Base-by-base conservation (phyloP, 768 basidiomycete genomes). In the Lenzites betulinus region DNA sequence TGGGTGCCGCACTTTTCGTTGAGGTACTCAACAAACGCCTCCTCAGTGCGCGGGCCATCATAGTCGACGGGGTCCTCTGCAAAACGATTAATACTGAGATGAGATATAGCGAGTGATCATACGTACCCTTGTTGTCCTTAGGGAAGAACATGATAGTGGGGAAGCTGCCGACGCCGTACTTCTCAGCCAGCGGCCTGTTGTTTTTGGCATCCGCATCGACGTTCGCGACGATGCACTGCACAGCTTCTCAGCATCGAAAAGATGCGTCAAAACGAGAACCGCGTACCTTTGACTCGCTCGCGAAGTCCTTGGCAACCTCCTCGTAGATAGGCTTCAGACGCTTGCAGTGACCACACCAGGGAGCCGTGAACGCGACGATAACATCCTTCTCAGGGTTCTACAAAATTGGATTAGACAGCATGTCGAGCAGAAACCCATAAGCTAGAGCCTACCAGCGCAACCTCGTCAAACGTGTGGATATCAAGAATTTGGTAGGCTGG, bases 91-190 rank as follows among this genome's bases (percentile, higher is more conserved):
- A 49, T 15, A 33, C 30, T 11, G 6, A 11, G 11, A 33, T 33
- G 30, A 5, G 30, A 18, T 23, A 28, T 2, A 48, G 6, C 16
- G 26, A 18, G 20, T 35, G 2, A 23, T 2, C n/a, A 33, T 15
- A 23, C 65, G 33, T 44, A 66, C 67, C 68, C 69, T 85, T 86
- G 67, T 80, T 79, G 64, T 80, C 85, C 65, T 87, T 88, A 64
- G 91, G 81, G 86, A 94, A 97, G 81, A 95, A 95, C 74, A 93
- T 95, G 79, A 99, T 85, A 20, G 95, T 98, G 0, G 97, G 97
- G 85, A 86, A 99, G 60, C 88, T 84, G 20, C 73, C 68, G 58
- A 99, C 83, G 6, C 79, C 90, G 69, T 95, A 95, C 71, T 85
- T 83, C 38, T 71, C 63, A 9, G 88, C 86, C 53, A 97, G 74